These are phyloP conservation scores for Cryptococcus sp. DNA, from an alignment of 1,284 basidiomycete species.

Conservation along the genomic window DNA sequence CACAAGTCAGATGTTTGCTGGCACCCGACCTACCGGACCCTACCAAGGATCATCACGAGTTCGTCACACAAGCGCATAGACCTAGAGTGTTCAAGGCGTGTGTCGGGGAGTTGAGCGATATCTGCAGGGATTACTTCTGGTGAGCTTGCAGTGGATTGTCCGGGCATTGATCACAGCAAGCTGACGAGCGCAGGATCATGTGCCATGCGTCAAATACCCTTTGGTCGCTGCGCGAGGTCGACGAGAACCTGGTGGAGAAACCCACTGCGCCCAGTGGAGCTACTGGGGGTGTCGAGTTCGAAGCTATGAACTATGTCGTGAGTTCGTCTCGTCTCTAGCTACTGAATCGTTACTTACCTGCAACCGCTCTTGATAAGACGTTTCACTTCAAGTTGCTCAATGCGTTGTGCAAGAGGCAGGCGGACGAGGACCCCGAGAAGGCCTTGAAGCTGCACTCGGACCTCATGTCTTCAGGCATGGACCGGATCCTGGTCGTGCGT, in stretches of 20 bases:
- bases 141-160: constrained; percentile 15
- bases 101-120: constrained; percentile 80
- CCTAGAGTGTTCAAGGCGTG: constrained; percentile 89
- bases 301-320: constrained; percentile 94
- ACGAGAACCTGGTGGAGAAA: constrained; percentile 79
- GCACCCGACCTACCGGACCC: constrained; percentile 47
- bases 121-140: constrained; percentile 96
- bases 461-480: constrained; percentile 82
- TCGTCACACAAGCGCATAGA: constrained; percentile 79
- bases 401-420: constrained; percentile 65
- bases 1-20: constrained; percentile 45
- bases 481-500: constrained; percentile 57
- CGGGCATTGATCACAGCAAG: no score
- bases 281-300: constrained; percentile 97
- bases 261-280: constrained; percentile 95
- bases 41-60: constrained; percentile 64
- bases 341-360: background rate
- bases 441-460: constrained; percentile 78
- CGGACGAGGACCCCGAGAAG: constrained; percentile 63
- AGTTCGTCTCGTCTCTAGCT: constrained; percentile 40
- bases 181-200: constrained; percentile 65
- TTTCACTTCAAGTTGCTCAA: constrained; percentile 82
- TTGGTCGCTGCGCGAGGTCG: constrained; percentile 78
- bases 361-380: constrained; percentile 60
- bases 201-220: constrained; percentile 92